These are phyloP conservation scores for Cymodocea nodosa DNA, from an alignment of 116 monocot species.

Conservation along the genomic window DNA sequence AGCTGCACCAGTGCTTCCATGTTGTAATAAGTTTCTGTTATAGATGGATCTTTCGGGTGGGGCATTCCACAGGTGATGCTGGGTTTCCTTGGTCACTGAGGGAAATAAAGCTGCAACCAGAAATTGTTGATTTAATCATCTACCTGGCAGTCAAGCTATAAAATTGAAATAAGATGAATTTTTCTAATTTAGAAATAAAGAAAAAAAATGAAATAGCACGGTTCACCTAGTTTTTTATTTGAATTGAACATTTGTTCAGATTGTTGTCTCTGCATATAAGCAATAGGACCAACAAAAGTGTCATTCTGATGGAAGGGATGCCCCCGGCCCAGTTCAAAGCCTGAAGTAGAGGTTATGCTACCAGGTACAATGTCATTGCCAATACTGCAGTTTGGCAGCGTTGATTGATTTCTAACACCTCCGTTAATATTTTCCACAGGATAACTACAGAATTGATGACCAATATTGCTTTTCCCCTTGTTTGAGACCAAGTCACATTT, in stretches of 20 bases:
- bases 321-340: conserved; percentile 66
- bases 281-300: conserved; percentile 10
- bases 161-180: not conserved
- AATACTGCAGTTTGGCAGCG: not conserved
- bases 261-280: conserved; percentile 4
- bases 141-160: not conserved
- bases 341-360: conserved; percentile 18
- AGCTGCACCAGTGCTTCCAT: conserved; percentile 11
- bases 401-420: conserved; percentile 14
- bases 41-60: conserved; percentile 11
- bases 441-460: conserved; percentile 16
- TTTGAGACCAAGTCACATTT: conserved; percentile 4
- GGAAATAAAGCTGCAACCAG: conserved; percentile 35
- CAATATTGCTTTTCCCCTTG: conserved; percentile 19
- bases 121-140: not conserved
- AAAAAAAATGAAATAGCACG: conserved; percentile 2
- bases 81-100: conserved; percentile 22
- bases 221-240: conserved; percentile 14
- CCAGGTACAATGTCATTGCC: not conserved
- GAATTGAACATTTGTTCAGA: conserved; percentile 9
- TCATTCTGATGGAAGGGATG: conserved; percentile 51
- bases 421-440: conserved; percentile 2
- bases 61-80: conserved; percentile 11
- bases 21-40: conserved; percentile 12
- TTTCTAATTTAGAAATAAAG: conserved; percentile 1